Conservation (phyloP, 179 eudicot genomes). For the Amaranthus tricolor region DNA sequence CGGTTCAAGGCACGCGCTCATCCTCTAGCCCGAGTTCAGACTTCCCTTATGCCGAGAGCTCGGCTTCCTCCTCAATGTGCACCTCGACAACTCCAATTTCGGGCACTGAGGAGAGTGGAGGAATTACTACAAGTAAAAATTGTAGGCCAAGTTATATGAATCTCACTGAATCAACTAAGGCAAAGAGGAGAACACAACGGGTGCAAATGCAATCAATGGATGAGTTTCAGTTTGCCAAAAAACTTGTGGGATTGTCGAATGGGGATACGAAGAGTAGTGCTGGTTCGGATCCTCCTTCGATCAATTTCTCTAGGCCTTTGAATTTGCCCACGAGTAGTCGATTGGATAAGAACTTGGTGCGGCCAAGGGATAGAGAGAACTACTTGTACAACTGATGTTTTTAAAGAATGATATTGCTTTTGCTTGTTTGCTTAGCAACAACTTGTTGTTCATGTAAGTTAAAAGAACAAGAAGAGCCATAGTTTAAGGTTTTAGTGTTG, state of each 20-base stretch:
- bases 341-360: slow-evolving; percentile 48
- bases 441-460: slow-evolving; percentile 59
- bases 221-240: slow-evolving; percentile 79
- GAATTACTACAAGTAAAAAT: slow-evolving; percentile 20
- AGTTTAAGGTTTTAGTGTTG: not conserved
- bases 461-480: slow-evolving; percentile 15
- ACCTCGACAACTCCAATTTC: slow-evolving; percentile 76
- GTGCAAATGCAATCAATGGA: slow-evolving; percentile 74
- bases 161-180: slow-evolving; percentile 73
- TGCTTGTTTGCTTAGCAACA: slow-evolving; percentile 46
- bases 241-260: slow-evolving; percentile 36
- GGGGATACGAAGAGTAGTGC: slow-evolving; percentile 54
- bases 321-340: slow-evolving; percentile 37
- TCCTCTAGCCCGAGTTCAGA: slow-evolving; percentile 87
- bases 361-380: slow-evolving; percentile 34
- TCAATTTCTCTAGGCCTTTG: slow-evolving; percentile 48
- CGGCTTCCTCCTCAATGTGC: slow-evolving; percentile 76
- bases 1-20: slow-evolving; percentile 46
- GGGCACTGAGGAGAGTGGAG: slow-evolving; percentile 45
- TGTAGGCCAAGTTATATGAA: slow-evolving; percentile 74
- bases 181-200: slow-evolving; percentile 61
- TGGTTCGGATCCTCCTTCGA: slow-evolving; percentile 48
- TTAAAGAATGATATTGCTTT: slow-evolving; percentile 7
- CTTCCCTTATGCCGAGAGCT: slow-evolving; percentile 62
- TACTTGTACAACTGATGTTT: slow-evolving; percentile 30